Conservation (phyloP, 148 eudicot species). For the Rhododendron ovatum region DNA sequence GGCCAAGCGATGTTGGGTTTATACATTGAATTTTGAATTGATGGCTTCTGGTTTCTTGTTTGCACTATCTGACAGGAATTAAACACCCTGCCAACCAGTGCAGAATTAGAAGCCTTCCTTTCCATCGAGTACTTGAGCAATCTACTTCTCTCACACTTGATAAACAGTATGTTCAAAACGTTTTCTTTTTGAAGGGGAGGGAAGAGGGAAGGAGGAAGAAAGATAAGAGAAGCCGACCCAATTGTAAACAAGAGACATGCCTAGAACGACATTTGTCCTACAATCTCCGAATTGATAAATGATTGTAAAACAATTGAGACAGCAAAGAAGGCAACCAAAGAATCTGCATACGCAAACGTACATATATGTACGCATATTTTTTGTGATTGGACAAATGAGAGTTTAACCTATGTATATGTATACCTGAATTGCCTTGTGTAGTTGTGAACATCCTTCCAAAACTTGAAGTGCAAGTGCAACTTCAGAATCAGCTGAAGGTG, state of each 20-base stretch:
- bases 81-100: not conserved
- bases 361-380: not conserved
- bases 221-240: not conserved
- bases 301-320: not conserved
- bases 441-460: conserved; percentile 80
- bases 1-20: not conserved
- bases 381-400: not conserved
- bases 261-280: not conserved
- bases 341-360: not conserved
- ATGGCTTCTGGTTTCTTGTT: not conserved
- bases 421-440: conserved; percentile 74
- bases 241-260: not conserved
- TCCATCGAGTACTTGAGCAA: not conserved
- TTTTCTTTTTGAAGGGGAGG: not conserved
- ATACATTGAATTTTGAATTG: not conserved
- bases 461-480: conserved; percentile 92
- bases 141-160: not conserved
- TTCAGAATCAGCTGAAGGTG: conserved; percentile 82
- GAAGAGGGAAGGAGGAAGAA: not conserved
- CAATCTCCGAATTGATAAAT: not conserved
- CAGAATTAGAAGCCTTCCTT: not conserved
- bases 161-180: not conserved
- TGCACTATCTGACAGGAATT: not conserved
- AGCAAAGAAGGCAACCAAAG: not conserved
- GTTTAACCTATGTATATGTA: not conserved